Evolutionary conservation across 2,329 filamentous ascomycete genomes (phyloP), one percentile per base, ranked within the genome.

Genomic region (Hymenoscyphus salicellus): DNA sequence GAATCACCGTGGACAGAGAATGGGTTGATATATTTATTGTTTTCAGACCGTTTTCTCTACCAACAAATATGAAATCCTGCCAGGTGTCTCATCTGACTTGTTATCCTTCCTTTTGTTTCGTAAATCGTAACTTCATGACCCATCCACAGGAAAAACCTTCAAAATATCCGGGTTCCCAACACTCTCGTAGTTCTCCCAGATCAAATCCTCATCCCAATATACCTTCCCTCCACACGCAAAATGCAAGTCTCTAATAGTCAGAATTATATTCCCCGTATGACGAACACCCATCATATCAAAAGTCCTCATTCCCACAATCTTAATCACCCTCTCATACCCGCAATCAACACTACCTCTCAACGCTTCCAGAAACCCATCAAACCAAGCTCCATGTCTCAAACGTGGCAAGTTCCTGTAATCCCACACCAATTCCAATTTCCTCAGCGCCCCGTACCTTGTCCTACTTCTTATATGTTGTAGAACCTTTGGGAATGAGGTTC

Each of bases 151-250:
- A 14, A 4, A 4, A 17, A 14, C 36, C 36, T 52, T 20, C 28
- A 33, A 33, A 32, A 6, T 26, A 14, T 17, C 55, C 26, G 14
- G 4, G 36, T 6, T 33, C 26, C 55, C 58, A 4, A 46, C 17
- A 26, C 14, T 49, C 17, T 57, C 23, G 43, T 49, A 65, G 26
- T 55, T 30, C 57, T 60, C 28, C 55, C 61, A 63, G 3, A 59
- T 5, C 28, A 63, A 23, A 16, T 14, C 32, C 7, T 30, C 28
- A 17, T 41, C 62, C 62, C 43, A 52, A 60, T 59, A 59, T 6
- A 60, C 41, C 49, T 20, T 56, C 14, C 60, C 60, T 4, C 60
- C 60, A 46, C 38, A 56, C 7, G 60, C 60, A 43, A 62, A 62
- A 46, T 62, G 60, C 26, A 62, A 23, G 8, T 56, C 33, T n/a